Base-by-base conservation (phyloP, 768 basidiomycete genomes). In the Lyophyllum semitale region DNA sequence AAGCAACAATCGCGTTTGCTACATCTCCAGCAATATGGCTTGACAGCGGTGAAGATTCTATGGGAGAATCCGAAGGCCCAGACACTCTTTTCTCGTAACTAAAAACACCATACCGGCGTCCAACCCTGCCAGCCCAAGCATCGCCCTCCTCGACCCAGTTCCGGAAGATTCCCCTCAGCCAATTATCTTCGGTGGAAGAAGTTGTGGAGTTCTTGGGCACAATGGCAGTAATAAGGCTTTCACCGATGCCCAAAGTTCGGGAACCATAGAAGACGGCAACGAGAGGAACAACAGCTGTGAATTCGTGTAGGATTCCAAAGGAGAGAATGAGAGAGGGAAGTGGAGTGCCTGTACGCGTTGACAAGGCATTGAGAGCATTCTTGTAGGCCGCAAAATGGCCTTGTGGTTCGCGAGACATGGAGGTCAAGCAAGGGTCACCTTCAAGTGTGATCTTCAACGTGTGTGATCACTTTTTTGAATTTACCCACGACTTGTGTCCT, bases 271-370 rank as follows among this genome's bases (percentile, higher is more conserved):
- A 96, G 35, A 91, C 66, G 32, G 84, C 81, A 4, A 88, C 79
- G 26, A 95, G 78, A 2, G 94, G 92, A 0, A 84, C 76, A 48
- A 95, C 65, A 0, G 94, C 93, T 0, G 93, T 94, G 11, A 92
- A 59, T 66, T 97, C 94, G 65, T 97, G 95, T 2, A 97, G 76
- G 50, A 95, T 72, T 5, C 82, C 85, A 60, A 97, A 96, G 0
- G 93, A 92, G 38, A 90, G 59, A 8, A 82, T 59, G 58, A 97
- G 80, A 11, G 92, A 93, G 1, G 92, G 78, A 0, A 95, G 66
- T 13, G 91, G 90, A 1, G 89, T 78, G 17, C 88, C 84, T 17
- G 92, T 92, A 33, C 86, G 81, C 6, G 77, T 70, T 17, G 93
- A 86, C 11, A 94, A 64, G 1, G 78, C 71, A 17, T 77, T 71